A percentile compares a stretch with the other conserved stretches of the same genome.
Evolutionary conservation across 2,329 filamentous ascomycete species (phyloP).

Genomic region (Paracoccidioides brasiliensis): DNA sequence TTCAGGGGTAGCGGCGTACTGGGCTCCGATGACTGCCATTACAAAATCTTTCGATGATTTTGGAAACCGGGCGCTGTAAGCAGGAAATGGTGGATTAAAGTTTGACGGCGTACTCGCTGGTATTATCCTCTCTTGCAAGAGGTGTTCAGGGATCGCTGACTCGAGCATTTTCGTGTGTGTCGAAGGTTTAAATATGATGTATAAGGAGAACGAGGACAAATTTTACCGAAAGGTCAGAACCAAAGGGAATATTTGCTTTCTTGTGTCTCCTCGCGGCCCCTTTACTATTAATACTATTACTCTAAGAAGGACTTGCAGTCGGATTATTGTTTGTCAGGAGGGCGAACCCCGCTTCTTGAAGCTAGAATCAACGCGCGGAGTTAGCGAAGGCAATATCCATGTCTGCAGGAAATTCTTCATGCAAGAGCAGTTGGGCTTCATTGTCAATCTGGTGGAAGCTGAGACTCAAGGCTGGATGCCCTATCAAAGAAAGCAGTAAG

Average conservation of each 20-base stretch:
- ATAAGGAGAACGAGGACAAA: not conserved
- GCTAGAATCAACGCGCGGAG: too few species aligned
- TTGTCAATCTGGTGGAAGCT: too few species aligned
- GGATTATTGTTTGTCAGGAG: too few species aligned
- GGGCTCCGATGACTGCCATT: conserved; percentile 24
- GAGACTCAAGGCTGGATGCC: too few species aligned
- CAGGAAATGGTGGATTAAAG: conserved; percentile 6
- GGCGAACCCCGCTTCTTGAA: too few species aligned
- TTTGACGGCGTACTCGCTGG: conserved; percentile 5
- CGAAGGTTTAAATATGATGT: not conserved
- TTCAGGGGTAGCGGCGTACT: conserved; percentile 10
- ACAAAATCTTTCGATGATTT: conserved; percentile 19
- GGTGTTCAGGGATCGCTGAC: conserved; percentile 6
- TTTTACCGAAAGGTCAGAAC: not conserved
- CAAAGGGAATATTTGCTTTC: not conserved
- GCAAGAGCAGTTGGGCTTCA: too few species aligned
- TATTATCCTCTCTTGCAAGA: conserved; percentile 6
- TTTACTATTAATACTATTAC: too few species aligned
- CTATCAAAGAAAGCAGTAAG: too few species aligned
- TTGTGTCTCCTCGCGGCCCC: not conserved
- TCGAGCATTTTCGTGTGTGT: conserved; percentile 3
- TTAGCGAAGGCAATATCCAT: too few species aligned
- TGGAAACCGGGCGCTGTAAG: conserved; percentile 20
- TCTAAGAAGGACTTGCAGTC: too few species aligned
- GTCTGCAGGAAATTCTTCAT: too few species aligned